Conservation (phyloP, 805 yeast genomes). For the Pichia cephalocereana region DNA sequence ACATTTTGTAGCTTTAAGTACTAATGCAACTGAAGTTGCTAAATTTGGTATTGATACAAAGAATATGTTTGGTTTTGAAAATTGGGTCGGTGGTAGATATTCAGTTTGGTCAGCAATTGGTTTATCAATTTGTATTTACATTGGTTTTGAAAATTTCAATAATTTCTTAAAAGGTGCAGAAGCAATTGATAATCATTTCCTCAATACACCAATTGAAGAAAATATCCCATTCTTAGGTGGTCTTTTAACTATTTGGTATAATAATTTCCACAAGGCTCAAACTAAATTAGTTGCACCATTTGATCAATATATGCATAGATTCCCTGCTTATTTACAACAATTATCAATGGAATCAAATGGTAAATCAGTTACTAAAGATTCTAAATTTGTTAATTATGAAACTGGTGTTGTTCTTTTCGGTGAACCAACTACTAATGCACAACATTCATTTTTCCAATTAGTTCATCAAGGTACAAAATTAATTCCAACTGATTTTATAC, state of each 20-base stretch:
- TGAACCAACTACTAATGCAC: slow-evolving; percentile 98
- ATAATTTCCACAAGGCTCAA: slow-evolving; percentile 96
- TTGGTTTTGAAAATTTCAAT: slow-evolving; percentile 92
- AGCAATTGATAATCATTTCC: slow-evolving; percentile 90
- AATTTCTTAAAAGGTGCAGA: slow-evolving; percentile 94
- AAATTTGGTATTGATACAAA: slow-evolving; percentile 95
- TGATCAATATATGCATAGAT: slow-evolving; percentile 97
- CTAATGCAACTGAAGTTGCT: slow-evolving; percentile 84
- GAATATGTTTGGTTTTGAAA: slow-evolving; percentile 97
- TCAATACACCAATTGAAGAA: slow-evolving; percentile 71
- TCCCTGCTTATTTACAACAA: slow-evolving; percentile 99
- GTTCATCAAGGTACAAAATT: slow-evolving; percentile 98
- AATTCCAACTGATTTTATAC: slow-evolving; percentile 93
- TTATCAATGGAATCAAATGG: slow-evolving; percentile 99
- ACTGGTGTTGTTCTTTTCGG: slow-evolving; percentile 95
- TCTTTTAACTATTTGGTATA: slow-evolving; percentile 93
- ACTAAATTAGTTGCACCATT: slow-evolving; percentile 98
- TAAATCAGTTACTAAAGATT: slow-evolving; percentile 91
- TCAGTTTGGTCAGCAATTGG: slow-evolving; percentile 99
- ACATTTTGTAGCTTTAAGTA: slow-evolving; percentile 95
- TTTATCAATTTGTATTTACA: slow-evolving; percentile 85
- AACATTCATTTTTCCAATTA: slow-evolving; percentile 98
- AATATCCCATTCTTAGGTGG: slow-evolving; percentile 95
- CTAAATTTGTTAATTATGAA: slow-evolving; percentile 84
- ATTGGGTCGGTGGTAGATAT: slow-evolving; percentile 99